phyloP scores from a whole-genome alignment of 2,329 filamentous ascomycete species.

The Myriosclerotinia curreyana region DNA sequence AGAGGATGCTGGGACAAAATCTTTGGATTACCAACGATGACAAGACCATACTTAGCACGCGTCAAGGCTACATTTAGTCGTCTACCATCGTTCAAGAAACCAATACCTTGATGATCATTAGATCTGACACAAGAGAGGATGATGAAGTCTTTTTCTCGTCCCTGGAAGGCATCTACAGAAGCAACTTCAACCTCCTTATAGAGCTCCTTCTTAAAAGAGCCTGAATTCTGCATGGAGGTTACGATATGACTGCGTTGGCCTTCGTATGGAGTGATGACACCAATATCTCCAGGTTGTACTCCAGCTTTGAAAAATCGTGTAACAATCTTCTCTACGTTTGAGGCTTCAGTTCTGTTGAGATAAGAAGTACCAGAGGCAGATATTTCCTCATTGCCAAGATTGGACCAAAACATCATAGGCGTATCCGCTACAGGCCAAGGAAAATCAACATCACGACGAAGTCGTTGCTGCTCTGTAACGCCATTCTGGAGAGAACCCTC shows the following conservation, averaged over 20 bases:
- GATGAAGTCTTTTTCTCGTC: slow-evolving; percentile 98
- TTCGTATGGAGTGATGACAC: slow-evolving; percentile 98
- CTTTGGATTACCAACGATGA: slow-evolving; percentile 96
- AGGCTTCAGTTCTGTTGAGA: slow-evolving; percentile 93
- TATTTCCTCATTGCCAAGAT: slow-evolving; percentile 95
- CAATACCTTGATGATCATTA: slow-evolving; percentile 98
- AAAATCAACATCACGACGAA: slow-evolving; percentile 93
- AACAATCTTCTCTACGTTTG: slow-evolving; percentile 97
- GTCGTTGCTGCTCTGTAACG: slow-evolving; percentile 81
- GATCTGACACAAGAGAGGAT: slow-evolving; percentile 96
- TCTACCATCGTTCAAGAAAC: slow-evolving; percentile 95
- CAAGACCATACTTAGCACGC: slow-evolving; percentile 92
- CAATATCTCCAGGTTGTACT: slow-evolving; percentile 89
- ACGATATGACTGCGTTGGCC: slow-evolving; percentile 98
- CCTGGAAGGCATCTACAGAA: slow-evolving; percentile 97
- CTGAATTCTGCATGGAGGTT: slow-evolving; percentile 97
- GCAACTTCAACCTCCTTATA: slow-evolving; percentile 99
- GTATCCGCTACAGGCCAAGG: slow-evolving; percentile 92
- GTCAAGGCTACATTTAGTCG: slow-evolving; percentile 97
- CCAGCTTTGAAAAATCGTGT: slow-evolving; percentile 98
- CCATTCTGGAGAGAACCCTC: slow-evolving; percentile 96
- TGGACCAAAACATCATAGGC: slow-evolving; percentile 99
- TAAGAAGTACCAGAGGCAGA: slow-evolving; percentile 97
- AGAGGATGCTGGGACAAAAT: slow-evolving; percentile 96
- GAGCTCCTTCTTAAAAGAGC: slow-evolving; percentile 95